phyloP scores from a whole-genome alignment of 2,329 filamentous ascomycete species.

The Penicillium sp. region DNA sequence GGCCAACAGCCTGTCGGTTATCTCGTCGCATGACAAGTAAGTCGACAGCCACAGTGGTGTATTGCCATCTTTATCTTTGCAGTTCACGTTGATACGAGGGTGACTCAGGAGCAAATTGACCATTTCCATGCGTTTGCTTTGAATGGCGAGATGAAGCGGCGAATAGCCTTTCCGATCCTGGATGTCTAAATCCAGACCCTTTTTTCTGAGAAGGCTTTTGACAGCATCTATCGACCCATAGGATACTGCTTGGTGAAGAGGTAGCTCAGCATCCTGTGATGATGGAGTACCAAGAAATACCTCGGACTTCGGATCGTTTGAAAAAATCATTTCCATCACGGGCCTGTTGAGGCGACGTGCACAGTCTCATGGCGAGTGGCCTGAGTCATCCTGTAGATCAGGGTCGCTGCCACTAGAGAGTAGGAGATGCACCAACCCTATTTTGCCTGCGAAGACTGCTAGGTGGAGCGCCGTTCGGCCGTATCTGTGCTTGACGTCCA shows the following conservation, averaged over 20 bases:
- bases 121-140: not conserved
- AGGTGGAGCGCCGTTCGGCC: conserved; percentile 2
- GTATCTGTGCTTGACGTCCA: not conserved
- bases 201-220: not conserved
- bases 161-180: conserved; percentile 1
- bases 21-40: conserved; percentile 1
- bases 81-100: not conserved
- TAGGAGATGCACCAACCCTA: not conserved
- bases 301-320: not conserved
- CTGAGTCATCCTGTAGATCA: not conserved
- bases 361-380: not conserved
- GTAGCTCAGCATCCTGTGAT: conserved; percentile 2
- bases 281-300: not conserved
- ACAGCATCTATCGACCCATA: conserved; percentile 3
- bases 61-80: conserved; percentile 4
- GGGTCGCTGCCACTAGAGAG: not conserved
- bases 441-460: not conserved
- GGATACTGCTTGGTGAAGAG: conserved; percentile 2
- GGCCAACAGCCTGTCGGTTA: conserved; percentile 2
- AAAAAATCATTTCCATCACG: not conserved
- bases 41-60: conserved; percentile 10
- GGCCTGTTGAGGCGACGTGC: not conserved
- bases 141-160: not conserved
- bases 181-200: not conserved
- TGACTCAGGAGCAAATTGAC: not conserved